These are phyloP conservation scores for Fagus crenata DNA, from an alignment of 306 rosid genomes.

Conservation along the genomic window DNA sequence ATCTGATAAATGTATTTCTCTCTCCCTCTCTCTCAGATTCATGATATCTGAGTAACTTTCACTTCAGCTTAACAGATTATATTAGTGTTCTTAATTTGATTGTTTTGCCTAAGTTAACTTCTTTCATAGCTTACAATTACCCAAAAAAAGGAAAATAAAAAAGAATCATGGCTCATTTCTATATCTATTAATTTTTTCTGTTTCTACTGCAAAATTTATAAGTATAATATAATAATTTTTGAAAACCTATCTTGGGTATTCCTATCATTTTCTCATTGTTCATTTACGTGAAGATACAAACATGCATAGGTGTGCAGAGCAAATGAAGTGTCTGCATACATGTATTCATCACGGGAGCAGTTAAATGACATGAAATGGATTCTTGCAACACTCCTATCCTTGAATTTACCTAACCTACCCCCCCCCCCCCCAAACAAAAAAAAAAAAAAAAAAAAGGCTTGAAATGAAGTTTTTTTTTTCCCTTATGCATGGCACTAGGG, in stretches of 20 bases:
- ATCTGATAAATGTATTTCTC: neutral
- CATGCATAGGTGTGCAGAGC: neutral
- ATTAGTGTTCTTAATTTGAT: neutral
- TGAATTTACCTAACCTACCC: no score
- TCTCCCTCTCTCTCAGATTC: neutral
- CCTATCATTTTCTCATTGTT: neutral
- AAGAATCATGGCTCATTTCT: neutral
- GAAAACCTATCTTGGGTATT: neutral
- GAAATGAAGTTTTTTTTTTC: neutral
- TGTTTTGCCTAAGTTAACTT: neutral
- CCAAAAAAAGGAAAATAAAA: no score
- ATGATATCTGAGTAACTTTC: no score
- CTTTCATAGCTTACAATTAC: neutral
- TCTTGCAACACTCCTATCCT: no score
- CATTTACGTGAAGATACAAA: neutral
- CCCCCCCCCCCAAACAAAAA: no score
- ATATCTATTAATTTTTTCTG: neutral
- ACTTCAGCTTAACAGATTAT: neutral
- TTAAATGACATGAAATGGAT: neutral
- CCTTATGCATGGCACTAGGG: neutral
- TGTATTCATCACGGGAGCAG: neutral
- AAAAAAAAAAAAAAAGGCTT: no score
- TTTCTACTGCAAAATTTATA: neutral
- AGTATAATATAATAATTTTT: neutral
- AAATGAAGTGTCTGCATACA: neutral